phyloP scores from a whole-genome alignment of 2,329 filamentous ascomycete genomes.

The Amauroascus niger region DNA sequence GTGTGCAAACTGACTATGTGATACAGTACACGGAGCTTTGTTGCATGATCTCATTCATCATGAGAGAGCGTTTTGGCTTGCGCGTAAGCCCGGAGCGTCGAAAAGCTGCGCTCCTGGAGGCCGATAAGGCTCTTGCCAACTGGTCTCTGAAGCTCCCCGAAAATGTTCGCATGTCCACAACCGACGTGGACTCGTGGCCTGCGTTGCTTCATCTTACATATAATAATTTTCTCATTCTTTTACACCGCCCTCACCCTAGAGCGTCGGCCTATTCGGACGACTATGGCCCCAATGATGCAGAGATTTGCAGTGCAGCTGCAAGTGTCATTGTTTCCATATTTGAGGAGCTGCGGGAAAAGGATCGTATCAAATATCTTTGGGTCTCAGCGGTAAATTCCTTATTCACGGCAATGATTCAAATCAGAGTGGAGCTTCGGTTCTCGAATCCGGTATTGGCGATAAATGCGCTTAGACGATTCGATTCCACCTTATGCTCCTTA shows the following conservation, averaged over 20 bases:
- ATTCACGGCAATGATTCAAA: slow-evolving; percentile 41
- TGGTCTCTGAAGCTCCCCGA: slow-evolving; percentile 37
- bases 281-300: slow-evolving; percentile 38
- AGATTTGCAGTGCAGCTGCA: slow-evolving; percentile 39
- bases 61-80: slow-evolving; percentile 36
- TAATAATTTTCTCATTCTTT: slow-evolving; percentile 39
- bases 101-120: slow-evolving; percentile 35
- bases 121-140: slow-evolving; percentile 35
- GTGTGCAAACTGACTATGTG: slow-evolving; percentile 38
- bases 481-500: slow-evolving; percentile 35
- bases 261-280: slow-evolving; percentile 37
- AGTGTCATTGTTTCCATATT: slow-evolving; percentile 39
- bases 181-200: slow-evolving; percentile 37
- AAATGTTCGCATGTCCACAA: slow-evolving; percentile 32
- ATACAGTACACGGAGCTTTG: slow-evolving; percentile 44
- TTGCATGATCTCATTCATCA: slow-evolving; percentile 41
- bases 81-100: slow-evolving; percentile 33
- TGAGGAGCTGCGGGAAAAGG: slow-evolving; percentile 35
- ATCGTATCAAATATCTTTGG: slow-evolving; percentile 37
- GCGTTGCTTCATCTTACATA: slow-evolving; percentile 39
- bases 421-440: slow-evolving; percentile 38
- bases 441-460: slow-evolving; percentile 39
- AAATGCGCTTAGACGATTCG: slow-evolving; percentile 37
- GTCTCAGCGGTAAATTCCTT: slow-evolving; percentile 37
- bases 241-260: slow-evolving; percentile 38